Evolutionary conservation across 345 rosid species (phyloP).

Genomic region (Trapa incisa): DNA sequence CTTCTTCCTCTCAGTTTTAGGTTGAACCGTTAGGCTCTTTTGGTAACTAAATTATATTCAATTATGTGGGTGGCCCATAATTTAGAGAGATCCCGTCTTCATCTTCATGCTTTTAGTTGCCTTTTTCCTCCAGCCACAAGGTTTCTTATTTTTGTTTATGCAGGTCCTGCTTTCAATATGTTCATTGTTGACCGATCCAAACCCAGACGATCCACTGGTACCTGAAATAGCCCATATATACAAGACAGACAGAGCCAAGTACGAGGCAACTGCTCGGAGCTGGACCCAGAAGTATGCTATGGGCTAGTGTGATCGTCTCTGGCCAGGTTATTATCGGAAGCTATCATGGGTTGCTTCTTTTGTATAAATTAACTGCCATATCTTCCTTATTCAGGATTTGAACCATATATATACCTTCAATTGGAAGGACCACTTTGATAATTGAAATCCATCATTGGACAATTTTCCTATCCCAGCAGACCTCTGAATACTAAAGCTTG

Average conservation of each 20-base stretch:
- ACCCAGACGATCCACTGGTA: constrained; percentile 20
- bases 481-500: background rate
- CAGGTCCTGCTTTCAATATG: constrained; percentile 21
- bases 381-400: background rate
- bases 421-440: background rate
- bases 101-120: no score
- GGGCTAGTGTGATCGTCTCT: constrained; percentile 9
- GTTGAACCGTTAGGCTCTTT: background rate
- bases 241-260: constrained; percentile 19
- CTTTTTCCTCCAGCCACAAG: constrained; percentile 8
- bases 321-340: background rate
- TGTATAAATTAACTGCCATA: background rate
- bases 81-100: no score
- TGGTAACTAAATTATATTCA: background rate
- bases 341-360: background rate
- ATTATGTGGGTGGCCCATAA: background rate
- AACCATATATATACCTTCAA: background rate
- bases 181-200: constrained; percentile 20
- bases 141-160: constrained; percentile 5
- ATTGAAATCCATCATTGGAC: background rate
- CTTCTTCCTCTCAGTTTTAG: background rate
- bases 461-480: background rate
- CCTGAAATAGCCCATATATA: constrained; percentile 23
- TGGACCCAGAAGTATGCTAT: constrained; percentile 27
- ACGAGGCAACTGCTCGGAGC: constrained; percentile 21